These are phyloP conservation scores for Paramecium biaurelia DNA, from an alignment of 73 alveolate species.

Conservation along the genomic window DNA sequence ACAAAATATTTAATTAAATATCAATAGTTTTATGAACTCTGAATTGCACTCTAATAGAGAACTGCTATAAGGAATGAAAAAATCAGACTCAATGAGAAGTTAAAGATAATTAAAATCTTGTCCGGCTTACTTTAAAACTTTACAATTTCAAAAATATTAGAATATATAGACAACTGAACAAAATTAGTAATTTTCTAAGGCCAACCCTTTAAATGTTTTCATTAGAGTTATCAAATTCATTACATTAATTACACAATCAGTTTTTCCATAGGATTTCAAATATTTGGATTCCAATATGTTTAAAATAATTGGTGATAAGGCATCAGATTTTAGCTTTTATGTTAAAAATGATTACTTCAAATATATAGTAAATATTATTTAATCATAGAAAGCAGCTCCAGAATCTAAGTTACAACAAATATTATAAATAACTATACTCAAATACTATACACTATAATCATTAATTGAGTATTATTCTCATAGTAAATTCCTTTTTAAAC, in stretches of 20 bases:
- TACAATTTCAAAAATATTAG: not conserved
- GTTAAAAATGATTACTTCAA: not conserved
- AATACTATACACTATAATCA: not conserved
- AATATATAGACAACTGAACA: not conserved
- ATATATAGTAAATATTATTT: not conserved
- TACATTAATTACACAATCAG: not conserved
- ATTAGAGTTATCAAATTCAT: not conserved
- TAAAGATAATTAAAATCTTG: not conserved
- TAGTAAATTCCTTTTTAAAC: not conserved
- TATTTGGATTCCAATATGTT: slow-evolving; percentile 15
- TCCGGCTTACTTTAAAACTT: not conserved
- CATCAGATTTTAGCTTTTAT: slow-evolving; percentile 22
- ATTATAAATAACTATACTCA: not conserved
- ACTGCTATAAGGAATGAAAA: not conserved
- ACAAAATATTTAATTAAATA: not conserved
- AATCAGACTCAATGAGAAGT: not conserved
- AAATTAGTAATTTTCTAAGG: not conserved
- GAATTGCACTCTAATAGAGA: not conserved
- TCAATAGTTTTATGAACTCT: not conserved
- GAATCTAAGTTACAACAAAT: not conserved
- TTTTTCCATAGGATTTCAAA: not conserved
- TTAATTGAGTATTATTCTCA: not conserved
- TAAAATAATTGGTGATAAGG: slow-evolving; percentile 39
- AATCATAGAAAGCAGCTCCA: slow-evolving; percentile 17
- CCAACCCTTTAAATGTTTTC: not conserved